Evolutionary conservation across 495 filamentous ascomycete species (phyloP).

Genomic region (Staphylotrichum longicolle): DNA sequence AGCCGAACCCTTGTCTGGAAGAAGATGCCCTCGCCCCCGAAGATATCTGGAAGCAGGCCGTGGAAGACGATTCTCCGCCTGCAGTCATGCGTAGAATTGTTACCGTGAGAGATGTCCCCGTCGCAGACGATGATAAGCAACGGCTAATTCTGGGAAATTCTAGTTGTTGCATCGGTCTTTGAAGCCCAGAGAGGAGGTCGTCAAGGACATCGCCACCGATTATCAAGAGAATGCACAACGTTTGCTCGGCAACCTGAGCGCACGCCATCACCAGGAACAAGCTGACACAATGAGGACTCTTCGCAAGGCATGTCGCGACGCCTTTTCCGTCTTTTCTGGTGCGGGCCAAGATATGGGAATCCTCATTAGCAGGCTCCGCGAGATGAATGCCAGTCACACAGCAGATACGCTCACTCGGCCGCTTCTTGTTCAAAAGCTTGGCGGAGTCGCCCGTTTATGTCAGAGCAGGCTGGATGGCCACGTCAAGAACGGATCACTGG

Average conservation of each 20-base stretch:
- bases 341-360: slow-evolving; percentile 15
- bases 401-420: neutral
- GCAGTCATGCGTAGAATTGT: slow-evolving; percentile 21
- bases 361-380: slow-evolving; percentile 8
- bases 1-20: too few relatives aligned
- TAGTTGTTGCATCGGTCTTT: slow-evolving; percentile 25
- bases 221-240: slow-evolving; percentile 21
- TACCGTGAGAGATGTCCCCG: slow-evolving; percentile 10
- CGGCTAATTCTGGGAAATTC: neutral
- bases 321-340: slow-evolving; percentile 7
- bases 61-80: slow-evolving; percentile 18
- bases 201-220: slow-evolving; percentile 24
- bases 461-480: neutral
- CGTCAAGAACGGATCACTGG: neutral
- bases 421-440: slow-evolving; percentile 9
- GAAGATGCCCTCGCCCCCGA: neutral
- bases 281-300: neutral
- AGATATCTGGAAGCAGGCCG: slow-evolving; percentile 19
- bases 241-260: slow-evolving; percentile 20
- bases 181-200: slow-evolving; percentile 26
- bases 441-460: neutral
- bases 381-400: slow-evolving; percentile 9
- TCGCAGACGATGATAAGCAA: too few relatives aligned
- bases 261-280: slow-evolving; percentile 21
- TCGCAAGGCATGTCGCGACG: slow-evolving; percentile 4